Base-by-base conservation (phyloP, 202 grass and related monocot species). In the Setaria viridis region DNA sequence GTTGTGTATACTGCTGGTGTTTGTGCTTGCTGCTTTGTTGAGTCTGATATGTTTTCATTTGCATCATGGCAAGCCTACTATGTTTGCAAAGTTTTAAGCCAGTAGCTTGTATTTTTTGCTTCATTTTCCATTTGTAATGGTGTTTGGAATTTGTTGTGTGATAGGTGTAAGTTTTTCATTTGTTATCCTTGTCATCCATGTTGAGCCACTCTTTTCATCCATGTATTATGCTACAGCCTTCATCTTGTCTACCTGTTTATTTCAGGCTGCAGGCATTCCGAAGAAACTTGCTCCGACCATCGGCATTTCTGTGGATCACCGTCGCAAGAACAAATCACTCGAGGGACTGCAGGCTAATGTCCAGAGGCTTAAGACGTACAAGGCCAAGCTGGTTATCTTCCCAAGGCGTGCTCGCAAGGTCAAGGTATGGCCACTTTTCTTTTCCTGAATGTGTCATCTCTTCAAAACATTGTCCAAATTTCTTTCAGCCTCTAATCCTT, bases 361-460 rank as follows among this genome's bases (percentile, higher is more conserved):
- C 58, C 91, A 93, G 77, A 88, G 93, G 81, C 83, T 98, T 0
- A 98, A 95, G 72, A 98, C 90, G 33, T 98, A 98, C 88, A 95
- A 98, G 72, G 95, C 95, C 39, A 98, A 98, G 72, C 89, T 95
- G 17, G 93, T 95, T 62, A 94, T 98, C 88, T 98, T 94, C 91
- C 95, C 93, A 93, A 95, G 93, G 87, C 85, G 80, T 48, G 85
- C 93, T 59, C 85, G 75, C 70, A 95, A 95, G 71, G 91, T 92
- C 49, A 95, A 94, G 93, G 95, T 91, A 98, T 58, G 80, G 1
- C 9, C n/a, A 35, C 55, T 70, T 51, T 41, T 41, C 39, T 10
- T 46, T 46, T 10, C 2, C 16, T 51, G 39, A 29, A 29, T 16
- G 35, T 33, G 20, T 53, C 35, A 13, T 55, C 32, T 62, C 12